Percentiles rank a stretch among this genome's conserved stretches.
These are phyloP conservation scores for Sequoia sempervirens DNA, from an alignment of 75 land plant genomes.

Conservation along the genomic window DNA sequence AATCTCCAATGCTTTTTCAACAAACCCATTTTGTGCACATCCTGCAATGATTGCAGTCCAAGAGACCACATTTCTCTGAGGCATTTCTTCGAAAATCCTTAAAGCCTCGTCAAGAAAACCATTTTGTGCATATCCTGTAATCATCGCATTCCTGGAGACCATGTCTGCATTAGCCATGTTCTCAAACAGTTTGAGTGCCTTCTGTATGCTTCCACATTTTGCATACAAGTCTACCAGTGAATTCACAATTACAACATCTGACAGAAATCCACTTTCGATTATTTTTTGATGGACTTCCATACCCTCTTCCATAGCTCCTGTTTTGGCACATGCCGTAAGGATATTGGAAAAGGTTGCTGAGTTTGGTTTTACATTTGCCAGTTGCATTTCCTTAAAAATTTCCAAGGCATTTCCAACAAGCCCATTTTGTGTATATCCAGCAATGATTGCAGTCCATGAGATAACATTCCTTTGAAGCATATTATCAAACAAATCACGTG, in stretches of 20 bases:
- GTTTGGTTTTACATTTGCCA: conserved; percentile 10
- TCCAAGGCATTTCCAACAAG: conserved; percentile 2
- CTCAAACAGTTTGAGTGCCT: conserved; percentile 9
- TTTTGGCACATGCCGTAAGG: conserved; percentile 16
- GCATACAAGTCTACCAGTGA: conserved; percentile 20
- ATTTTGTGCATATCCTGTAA: conserved; percentile 19
- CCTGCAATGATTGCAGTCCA: conserved; percentile 22
- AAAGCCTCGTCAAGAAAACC: conserved; percentile 12
- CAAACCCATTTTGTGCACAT: conserved; percentile 15
- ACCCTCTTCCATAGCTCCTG: conserved; percentile 12
- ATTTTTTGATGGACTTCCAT: conserved; percentile 11
- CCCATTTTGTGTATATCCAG: conserved; percentile 20
- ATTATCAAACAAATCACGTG: conserved; percentile 17
- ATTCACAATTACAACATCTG: background rate
- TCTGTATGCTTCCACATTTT: conserved; percentile 15
- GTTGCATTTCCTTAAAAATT: conserved; percentile 10
- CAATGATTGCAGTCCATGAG: conserved; percentile 18
- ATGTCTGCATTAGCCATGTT: conserved; percentile 1
- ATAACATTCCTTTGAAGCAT: conserved; percentile 12
- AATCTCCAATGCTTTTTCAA: conserved; percentile 11
- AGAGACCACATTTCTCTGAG: conserved; percentile 17
- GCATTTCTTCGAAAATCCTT: conserved; percentile 13
- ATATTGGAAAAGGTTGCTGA: background rate
- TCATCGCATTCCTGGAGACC: conserved; percentile 18
- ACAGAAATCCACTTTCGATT: background rate